phyloP scores from a whole-genome alignment of 2,329 filamentous ascomycete genomes.

The Dothistroma septosporum region DNA sequence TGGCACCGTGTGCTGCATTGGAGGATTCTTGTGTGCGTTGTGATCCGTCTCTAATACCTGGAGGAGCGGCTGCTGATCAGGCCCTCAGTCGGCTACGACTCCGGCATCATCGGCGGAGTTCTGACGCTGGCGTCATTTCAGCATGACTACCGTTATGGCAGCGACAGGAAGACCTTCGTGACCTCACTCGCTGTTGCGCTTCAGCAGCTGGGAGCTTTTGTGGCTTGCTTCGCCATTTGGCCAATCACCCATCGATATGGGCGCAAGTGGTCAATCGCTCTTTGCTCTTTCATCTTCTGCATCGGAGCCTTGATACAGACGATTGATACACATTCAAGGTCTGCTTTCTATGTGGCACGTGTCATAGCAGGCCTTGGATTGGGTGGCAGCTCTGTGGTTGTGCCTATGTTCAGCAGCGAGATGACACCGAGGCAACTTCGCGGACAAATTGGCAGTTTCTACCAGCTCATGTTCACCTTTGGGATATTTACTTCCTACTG shows the following conservation, averaged over 20 bases:
- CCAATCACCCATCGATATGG: conserved; percentile 47
- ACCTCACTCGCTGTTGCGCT: conserved; percentile 44
- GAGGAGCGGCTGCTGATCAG: conserved; percentile 11
- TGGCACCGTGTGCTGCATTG: conserved; percentile 50
- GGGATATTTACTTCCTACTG: conserved; percentile 52
- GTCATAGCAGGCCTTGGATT: conserved; percentile 48
- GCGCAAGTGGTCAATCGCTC: conserved; percentile 42
- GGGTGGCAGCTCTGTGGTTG: conserved; percentile 45
- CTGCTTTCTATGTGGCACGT: conserved; percentile 43
- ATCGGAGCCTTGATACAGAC: conserved; percentile 45
- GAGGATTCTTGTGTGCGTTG: conserved; percentile 41
- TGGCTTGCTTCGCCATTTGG: conserved; percentile 49
- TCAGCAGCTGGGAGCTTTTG: conserved; percentile 51
- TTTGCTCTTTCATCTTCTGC: conserved; percentile 41
- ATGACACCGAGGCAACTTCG: conserved; percentile 45
- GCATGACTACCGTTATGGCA: conserved; percentile 22
- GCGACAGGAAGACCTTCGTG: conserved; percentile 21
- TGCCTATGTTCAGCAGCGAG: conserved; percentile 42
- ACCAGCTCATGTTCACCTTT: conserved; percentile 50
- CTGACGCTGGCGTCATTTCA: conserved; percentile 26
- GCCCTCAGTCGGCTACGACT: conserved; percentile 41
- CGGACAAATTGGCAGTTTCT: conserved; percentile 49
- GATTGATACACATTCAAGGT: conserved; percentile 42
- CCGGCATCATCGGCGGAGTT: conserved; percentile 36
- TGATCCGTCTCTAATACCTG: not conserved